These are phyloP conservation scores for Zoysia pacifica DNA, from an alignment of 176 grass and related monocot species.

Conservation along the genomic window DNA sequence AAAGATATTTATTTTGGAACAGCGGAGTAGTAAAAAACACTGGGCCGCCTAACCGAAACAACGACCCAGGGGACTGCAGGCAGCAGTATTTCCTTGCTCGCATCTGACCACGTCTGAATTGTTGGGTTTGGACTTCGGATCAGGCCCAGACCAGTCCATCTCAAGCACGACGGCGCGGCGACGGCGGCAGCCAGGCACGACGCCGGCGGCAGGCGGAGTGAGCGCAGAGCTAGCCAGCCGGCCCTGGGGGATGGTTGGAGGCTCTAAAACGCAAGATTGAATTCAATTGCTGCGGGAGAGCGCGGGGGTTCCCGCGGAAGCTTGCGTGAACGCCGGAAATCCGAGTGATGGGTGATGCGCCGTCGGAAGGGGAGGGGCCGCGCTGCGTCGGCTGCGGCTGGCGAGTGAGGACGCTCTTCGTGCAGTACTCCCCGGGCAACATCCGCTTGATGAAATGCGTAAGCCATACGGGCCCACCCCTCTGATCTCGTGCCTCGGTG, in stretches of 20 bases:
- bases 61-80: background rate
- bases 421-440: conserved; percentile 94
- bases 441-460: conserved; percentile 99
- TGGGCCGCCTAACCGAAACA: background rate
- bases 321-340: background rate
- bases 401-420: conserved; percentile 63
- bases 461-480: conserved; percentile 11
- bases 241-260: background rate
- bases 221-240: background rate
- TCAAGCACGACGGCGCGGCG: background rate
- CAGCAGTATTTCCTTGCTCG: too few relatives aligned
- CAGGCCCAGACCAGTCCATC: background rate
- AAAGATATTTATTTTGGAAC: too few relatives aligned
- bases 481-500: background rate
- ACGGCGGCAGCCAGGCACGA: background rate
- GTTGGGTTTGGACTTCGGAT: background rate
- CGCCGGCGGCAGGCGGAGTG: background rate
- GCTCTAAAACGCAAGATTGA: background rate
- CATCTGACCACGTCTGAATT: too few relatives aligned
- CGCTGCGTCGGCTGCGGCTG: conserved; percentile 79
- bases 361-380: conserved; percentile 27
- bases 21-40: background rate
- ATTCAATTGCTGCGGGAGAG: background rate
- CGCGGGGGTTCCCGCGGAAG: background rate
- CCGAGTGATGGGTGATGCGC: conserved; percentile 23